Conservation (phyloP, 345 rosid genomes). For the Turnera subulata region DNA sequence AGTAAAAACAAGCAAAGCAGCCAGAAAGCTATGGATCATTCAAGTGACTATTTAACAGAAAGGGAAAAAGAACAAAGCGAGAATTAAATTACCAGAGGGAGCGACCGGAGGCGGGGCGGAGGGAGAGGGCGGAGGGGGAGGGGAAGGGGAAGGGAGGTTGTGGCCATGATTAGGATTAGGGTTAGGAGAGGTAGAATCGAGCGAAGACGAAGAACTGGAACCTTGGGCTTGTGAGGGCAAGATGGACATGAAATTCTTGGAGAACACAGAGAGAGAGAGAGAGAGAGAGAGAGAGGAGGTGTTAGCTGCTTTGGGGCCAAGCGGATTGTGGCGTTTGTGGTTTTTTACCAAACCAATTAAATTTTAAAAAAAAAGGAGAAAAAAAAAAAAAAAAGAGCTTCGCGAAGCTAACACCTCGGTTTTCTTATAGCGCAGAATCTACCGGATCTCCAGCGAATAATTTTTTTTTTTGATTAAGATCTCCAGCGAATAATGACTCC, state of each 20-base stretch:
- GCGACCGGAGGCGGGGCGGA: slow-evolving; percentile 12
- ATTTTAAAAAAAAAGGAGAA: no score
- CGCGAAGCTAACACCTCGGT: not conserved
- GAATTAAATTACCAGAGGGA: slow-evolving; percentile 8
- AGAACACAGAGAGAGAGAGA: not conserved
- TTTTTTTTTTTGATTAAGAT: no score
- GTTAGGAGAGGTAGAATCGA: slow-evolving; percentile 36
- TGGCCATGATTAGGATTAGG: slow-evolving; percentile 65
- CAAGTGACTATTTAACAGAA: not conserved
- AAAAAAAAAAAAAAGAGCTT: no score
- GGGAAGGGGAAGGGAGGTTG: slow-evolving; percentile 15
- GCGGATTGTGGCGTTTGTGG: no score
- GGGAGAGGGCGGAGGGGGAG: slow-evolving; percentile 17
- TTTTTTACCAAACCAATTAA: no score
- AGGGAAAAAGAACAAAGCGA: not conserved
- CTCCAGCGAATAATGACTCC: no score
- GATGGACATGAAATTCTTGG: slow-evolving; percentile 86
- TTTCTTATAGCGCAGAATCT: not conserved
- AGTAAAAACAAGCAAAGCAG: not conserved
- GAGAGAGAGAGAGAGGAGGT: not conserved
- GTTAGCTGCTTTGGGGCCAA: not conserved
- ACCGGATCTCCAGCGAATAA: slow-evolving; percentile 8
- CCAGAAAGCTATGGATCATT: not conserved
- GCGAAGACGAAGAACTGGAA: slow-evolving; percentile 43
- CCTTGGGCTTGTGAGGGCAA: slow-evolving; percentile 65